Evolutionary conservation across 768 basidiomycete species (phyloP), one percentile per base, ranked within the genome.

Genomic region (Naganishia randhawae): DNA sequence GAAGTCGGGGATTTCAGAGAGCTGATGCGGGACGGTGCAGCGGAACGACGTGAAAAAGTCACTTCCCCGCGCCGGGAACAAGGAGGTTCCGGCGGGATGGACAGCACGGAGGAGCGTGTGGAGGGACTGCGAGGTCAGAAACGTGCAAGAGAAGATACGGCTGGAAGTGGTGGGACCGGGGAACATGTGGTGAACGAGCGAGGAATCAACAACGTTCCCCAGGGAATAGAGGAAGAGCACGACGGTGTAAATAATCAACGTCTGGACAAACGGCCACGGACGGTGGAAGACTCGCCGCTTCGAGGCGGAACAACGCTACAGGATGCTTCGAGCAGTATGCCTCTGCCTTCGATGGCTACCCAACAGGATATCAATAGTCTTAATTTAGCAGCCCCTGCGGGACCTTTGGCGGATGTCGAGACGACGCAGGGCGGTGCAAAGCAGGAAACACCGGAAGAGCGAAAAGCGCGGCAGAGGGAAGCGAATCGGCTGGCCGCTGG

Each of bases 401-500:
- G n/a, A n/a, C 2, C 9, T 32, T 10, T 35, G n/a, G 11, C 4
- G 27, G 54, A 35, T 17, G 35, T 35, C 13, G 54, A 55, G 11
- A 13, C 4, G 10, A 10, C 54, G 6, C 54, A 32, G 54, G 17
- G 16, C 13, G 35, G 32, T 22, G 54, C 32, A 55, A 35, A 35
- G n/a, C 37, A 37, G n/a, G 57, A 61, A 19, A 66, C 65, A 5
- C 31, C 50, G 31, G 72, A 71, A 50, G 70, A 77, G 41, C 76
- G 74, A 71, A 76, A 73, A 65, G 65, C 63, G n/a, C 65, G 70
- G 31, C 71, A 71, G 68, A 73, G 69, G 48, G 72, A 71, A 33
- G 73, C 73, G 52, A 80, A 80, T 71, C 65, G 73, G 53, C 71
- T 73, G 35, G 78, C 78, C 1, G 78, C 78, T 2, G 73, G 75